These are phyloP conservation scores for Protea cynaroides DNA, from an alignment of 164 flowering plant genomes.

Conservation along the genomic window DNA sequence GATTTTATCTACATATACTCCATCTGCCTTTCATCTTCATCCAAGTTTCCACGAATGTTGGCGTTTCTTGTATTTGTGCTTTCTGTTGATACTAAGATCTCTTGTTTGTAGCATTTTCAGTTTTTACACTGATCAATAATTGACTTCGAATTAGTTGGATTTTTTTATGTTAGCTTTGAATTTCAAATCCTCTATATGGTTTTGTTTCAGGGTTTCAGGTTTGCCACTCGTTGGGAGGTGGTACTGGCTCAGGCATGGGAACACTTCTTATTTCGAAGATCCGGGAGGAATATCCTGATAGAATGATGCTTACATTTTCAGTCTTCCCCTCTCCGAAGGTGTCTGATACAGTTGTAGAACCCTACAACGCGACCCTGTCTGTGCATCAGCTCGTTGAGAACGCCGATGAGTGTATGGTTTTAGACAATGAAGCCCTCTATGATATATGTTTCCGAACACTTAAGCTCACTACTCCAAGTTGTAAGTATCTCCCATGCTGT, in stretches of 20 bases:
- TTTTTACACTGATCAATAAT: too few species aligned
- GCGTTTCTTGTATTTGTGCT: too few species aligned
- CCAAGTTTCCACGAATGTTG: too few species aligned
- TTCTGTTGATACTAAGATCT: too few species aligned
- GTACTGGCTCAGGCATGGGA: constrained; percentile 52
- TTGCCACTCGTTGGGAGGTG: constrained; percentile 49
- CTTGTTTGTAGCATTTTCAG: too few species aligned
- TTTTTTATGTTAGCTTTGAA: too few species aligned
- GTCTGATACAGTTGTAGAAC: constrained; percentile 43
- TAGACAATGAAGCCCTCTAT: constrained; percentile 43
- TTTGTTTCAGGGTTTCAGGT: constrained; percentile 37
- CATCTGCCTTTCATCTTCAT: too few species aligned
- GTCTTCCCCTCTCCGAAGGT: constrained; percentile 46
- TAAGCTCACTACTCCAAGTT: constrained; percentile 45
- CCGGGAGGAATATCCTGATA: constrained; percentile 41
- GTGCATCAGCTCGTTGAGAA: constrained; percentile 49
- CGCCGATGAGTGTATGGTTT: constrained; percentile 47
- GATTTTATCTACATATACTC: too few species aligned
- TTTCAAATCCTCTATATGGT: neutral
- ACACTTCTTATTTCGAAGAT: constrained; percentile 39
- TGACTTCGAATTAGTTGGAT: too few species aligned
- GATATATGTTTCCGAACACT: constrained; percentile 48
- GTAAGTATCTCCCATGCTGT: constrained; percentile 13
- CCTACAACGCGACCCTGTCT: constrained; percentile 44
- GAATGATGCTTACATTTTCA: constrained; percentile 48